A percentile compares a stretch with the other conserved stretches of the same genome.
These are phyloP conservation scores for Aspergillus proliferans DNA, from an alignment of 2,329 filamentous ascomycete species.

Conservation along the genomic window DNA sequence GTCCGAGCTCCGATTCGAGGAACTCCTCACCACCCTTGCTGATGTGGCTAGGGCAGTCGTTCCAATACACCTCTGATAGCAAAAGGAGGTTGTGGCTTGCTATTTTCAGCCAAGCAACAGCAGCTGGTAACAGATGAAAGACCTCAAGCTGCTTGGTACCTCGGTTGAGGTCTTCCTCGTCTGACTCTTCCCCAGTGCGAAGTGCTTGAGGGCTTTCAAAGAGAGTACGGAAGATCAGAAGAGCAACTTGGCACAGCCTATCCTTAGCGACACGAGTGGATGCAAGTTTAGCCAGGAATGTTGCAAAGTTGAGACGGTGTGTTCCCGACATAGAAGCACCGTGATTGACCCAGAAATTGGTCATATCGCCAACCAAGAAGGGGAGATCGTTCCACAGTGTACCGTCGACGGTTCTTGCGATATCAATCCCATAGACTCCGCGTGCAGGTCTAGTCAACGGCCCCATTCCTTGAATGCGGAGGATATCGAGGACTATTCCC, in stretches of 20 bases:
- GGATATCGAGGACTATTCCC: constrained; percentile 16
- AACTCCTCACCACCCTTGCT: constrained; percentile 12
- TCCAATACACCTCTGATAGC: constrained; percentile 16
- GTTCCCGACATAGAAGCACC: constrained; percentile 10
- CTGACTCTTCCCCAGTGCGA: constrained; percentile 9
- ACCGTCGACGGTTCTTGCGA: constrained; percentile 18
- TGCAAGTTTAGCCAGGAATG: constrained; percentile 19
- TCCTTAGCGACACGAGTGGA: constrained; percentile 16
- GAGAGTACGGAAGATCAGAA: constrained; percentile 12
- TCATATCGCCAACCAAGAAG: constrained; percentile 18
- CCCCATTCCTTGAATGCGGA: constrained; percentile 14
- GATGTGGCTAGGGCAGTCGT: constrained; percentile 13
- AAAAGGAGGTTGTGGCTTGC: constrained; percentile 13
- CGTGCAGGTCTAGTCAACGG: constrained; percentile 7
- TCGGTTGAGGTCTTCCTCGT: constrained; percentile 10
- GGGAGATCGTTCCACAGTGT: constrained; percentile 20
- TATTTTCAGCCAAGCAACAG: constrained; percentile 12
- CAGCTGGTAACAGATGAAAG: constrained; percentile 13
- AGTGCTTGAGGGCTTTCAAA: constrained; percentile 13
- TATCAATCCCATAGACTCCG: constrained; percentile 13
- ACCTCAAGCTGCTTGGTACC: constrained; percentile 6
- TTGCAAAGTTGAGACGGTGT: constrained; percentile 16
- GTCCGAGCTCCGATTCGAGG: constrained; percentile 16
- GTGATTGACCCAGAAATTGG: constrained; percentile 14
- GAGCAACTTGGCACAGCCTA: constrained; percentile 14